Base-by-base conservation (phyloP, 805 yeast genomes). In the Wickerhamiella cacticola region DNA sequence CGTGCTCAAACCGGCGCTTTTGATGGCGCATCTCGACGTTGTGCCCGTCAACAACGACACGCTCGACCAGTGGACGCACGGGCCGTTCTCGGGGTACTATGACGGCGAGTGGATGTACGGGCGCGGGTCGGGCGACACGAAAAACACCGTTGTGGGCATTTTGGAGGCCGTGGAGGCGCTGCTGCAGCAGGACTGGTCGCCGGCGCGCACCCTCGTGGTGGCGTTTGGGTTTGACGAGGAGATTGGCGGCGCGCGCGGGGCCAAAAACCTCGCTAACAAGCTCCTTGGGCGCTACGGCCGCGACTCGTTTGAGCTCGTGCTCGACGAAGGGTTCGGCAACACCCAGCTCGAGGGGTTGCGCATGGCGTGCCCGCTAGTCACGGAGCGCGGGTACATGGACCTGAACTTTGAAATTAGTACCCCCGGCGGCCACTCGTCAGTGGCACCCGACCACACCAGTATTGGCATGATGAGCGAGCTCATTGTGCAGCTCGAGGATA, bases 211-310 rank as follows among this genome's bases (percentile, higher is more conserved):
- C 1, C 60, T 82, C 13, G 52, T 84, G 9, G 59, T 80, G 1
- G 77, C 83, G 0, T 76, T 79, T 57, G 94, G 94, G 1, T 81
- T 75, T 55, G 94, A 85, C 58, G 95, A 84, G 65, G 95, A 85
- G 59, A 71, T 74, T 33, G 69, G 75, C 31, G 94, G 94, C 4
- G 50, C 53, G 16, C 61, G 67, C 6, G 88, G 89, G 46, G 94
- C 94, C 5, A 54, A 59, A 1, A 48, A 63, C n/a, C 64, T 84
- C 16, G 69, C 73, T 9, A 53, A 69, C 34, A 65, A 63, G 50
- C 58, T 85, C 18, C 62, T 67, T 24, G 68, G 73, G 19, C 69
- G 70, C 48, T 79, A 75, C 56, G 94, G 94, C 5, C 55, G 61
- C 23, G 69, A 83, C 51, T 72, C 80, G 0, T 54, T 84, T 26